A percentile compares a stretch with the other conserved stretches of the same genome.
Evolutionary conservation across 2,329 filamentous ascomycete genomes (phyloP).

Genomic region (Hypoxylon sp.): DNA sequence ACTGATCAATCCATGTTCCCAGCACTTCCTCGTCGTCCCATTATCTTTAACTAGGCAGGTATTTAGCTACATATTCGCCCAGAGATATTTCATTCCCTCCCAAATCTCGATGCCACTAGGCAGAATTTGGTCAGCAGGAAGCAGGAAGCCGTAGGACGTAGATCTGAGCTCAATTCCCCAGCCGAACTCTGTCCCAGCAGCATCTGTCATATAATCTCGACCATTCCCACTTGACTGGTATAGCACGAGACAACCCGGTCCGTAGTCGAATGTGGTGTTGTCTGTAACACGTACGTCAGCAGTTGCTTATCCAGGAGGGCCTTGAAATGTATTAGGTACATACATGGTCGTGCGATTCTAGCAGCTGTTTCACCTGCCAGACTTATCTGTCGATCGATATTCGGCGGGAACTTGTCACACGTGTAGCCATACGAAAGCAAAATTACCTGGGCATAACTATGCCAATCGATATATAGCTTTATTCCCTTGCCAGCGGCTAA

Average conservation of each 20-base stretch:
- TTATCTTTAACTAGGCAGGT: too few relatives aligned
- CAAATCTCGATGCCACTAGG: slow-evolving; percentile 56
- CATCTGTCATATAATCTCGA: slow-evolving; percentile 50
- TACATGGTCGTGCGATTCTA: slow-evolving; percentile 54
- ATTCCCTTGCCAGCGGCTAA: slow-evolving; percentile 62
- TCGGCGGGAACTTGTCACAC: slow-evolving; percentile 60
- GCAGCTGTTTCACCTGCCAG: slow-evolving; percentile 56
- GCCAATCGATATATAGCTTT: slow-evolving; percentile 72
- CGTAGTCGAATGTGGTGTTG: slow-evolving; percentile 49
- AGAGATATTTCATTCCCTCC: slow-evolving; percentile 51
- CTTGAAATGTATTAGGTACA: background rate
- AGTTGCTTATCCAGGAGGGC: slow-evolving; percentile 48
- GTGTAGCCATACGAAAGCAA: slow-evolving; percentile 70
- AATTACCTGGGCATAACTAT: slow-evolving; percentile 70
- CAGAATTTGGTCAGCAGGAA: slow-evolving; percentile 57
- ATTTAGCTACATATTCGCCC: slow-evolving; percentile 39
- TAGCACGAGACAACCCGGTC: slow-evolving; percentile 48
- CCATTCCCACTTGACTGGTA: slow-evolving; percentile 52
- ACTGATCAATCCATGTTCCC: too few relatives aligned
- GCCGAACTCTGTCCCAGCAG: slow-evolving; percentile 54
- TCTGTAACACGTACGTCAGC: slow-evolving; percentile 38
- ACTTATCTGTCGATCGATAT: slow-evolving; percentile 60
- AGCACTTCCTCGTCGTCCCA: too few relatives aligned
- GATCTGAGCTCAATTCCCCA: slow-evolving; percentile 60
- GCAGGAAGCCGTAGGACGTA: slow-evolving; percentile 56